Percentiles rank a stretch among this genome's conserved stretches.
Evolutionary conservation across 345 rosid species (phyloP).

Genomic region (Citrus inodora): DNA sequence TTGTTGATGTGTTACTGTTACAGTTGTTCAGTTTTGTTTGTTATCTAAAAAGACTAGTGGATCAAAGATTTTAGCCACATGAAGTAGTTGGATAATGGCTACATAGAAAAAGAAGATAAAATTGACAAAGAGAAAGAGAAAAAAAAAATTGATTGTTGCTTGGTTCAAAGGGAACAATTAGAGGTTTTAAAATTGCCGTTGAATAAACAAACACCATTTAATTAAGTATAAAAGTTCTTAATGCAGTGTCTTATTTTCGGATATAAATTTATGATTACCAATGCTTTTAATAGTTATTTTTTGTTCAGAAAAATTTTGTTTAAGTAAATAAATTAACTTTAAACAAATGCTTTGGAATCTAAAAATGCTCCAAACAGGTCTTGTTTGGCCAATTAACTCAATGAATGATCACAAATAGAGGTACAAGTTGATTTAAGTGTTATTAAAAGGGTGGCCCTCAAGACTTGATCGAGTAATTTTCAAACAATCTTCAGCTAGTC

Average conservation of each 20-base stretch:
- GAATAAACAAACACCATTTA: neutral
- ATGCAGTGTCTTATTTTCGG: neutral
- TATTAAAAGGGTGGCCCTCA: neutral
- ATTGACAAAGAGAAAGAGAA: neutral
- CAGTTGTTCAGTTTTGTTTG: conserved; percentile 20
- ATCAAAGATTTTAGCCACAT: neutral
- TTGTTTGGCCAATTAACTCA: neutral
- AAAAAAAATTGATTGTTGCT: neutral
- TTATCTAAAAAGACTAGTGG: neutral
- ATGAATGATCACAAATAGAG: neutral
- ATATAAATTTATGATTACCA: neutral
- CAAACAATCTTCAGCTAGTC: too few relatives aligned
- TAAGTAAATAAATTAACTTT: neutral
- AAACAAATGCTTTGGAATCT: neutral
- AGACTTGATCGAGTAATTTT: too few relatives aligned
- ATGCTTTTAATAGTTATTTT: neutral
- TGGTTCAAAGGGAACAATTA: neutral
- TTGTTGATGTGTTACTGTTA: neutral
- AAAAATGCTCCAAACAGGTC: neutral
- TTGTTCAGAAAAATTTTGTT: too few relatives aligned
- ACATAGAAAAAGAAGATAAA: neutral
- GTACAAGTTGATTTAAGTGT: too few relatives aligned
- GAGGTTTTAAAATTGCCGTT: neutral
- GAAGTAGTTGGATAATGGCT: neutral
- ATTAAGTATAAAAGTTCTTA: neutral